Evolutionary conservation across 352 stramenopile genomes (phyloP), one percentile per base, ranked within the genome.

Genomic region (Peronosclerospora sorghi): DNA sequence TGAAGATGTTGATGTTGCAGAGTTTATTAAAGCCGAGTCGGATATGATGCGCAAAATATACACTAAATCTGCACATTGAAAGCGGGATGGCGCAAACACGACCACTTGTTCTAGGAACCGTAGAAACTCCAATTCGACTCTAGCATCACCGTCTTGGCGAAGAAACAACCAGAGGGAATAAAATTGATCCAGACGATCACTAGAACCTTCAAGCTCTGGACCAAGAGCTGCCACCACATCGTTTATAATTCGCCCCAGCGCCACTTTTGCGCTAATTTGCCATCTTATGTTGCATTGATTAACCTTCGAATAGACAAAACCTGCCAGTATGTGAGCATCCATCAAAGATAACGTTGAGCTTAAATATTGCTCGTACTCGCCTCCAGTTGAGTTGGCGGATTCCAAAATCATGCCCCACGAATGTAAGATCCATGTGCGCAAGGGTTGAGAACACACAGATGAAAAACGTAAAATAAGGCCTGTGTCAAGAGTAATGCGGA

Each of bases 381-480:
- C 73, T 36, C 76, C 77, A 10, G 71, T 79, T 2, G 74, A 65
- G 35, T 66, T 80, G 9, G 86, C 72, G 1, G 73, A 88, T 49
- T 90, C 75, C 20, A 93, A 61, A 23, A 93, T 70, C 32, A 90
- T 77, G 42, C 76, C 79, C 80, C 80, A 93, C 13, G 77, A 69
- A 53, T 90, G 72, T 35, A 93, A 47, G 35, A 86, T 82, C 80
- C 77, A 93, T 9, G 75, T 84, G 8, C 80, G 76, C n/a, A 91
- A 27, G 17, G 80, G 80, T 41, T 93, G 78, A 6, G 60, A 65
- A 19, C 73, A 71, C 23, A 90, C 77, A 2, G 64, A 55, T 1
- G 70, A 69, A 55, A 88, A 76, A 0, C 68, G 59, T 28, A 86
- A 84, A 45, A 93, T 80, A 12, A 93, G 53, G 5, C 60, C 62